Evolutionary conservation across 2,329 filamentous ascomycete species (phyloP), one percentile per base, ranked within the genome.

Genomic region (Fusarium ramigenum): DNA sequence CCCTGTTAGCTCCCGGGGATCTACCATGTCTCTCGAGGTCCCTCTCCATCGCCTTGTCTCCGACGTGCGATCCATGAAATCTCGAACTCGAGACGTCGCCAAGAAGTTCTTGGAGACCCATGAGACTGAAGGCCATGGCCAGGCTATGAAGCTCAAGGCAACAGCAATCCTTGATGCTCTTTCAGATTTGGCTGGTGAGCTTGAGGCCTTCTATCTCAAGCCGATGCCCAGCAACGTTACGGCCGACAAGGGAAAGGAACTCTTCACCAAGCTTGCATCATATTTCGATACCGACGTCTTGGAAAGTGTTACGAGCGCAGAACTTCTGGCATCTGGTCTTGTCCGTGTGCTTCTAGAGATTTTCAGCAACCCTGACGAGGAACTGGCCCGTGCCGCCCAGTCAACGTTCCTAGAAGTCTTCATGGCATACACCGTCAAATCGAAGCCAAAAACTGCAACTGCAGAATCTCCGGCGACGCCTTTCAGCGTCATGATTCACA

Each of bases 251-350:
- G 94, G 93, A 16, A 85, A 87, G 37, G 84, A 87, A 5, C 85
- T 97, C 1, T 98, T 98, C 82, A 85, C 87, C 37, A 90, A 88
- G 57, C 85, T 99, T 65, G 94, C 95, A 2, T 88, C 89, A 7
- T 95, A 96, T 79, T 99, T 99, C 77, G 93, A 97, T 77, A 91
- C 92, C 1, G 93, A 98, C 82, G 92, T 96, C 3, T 83, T 97
- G 60, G 93, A 97, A 79, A 97, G 94, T 80, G 95, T 98, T 60
- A 99, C 96, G 2, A 99, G 96, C 82, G 95, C 96, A 53, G 96
- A 99, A 80, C 85, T 99, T 37, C 89, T 98, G 59, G 94, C 93
- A 36, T 98, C 96, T 4, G 94, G 95, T 23, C 90, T 99, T 62
- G 95, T 99, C 16, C 90, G 93, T 49, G 91, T 94, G 15, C 86